These are phyloP conservation scores for Candida lessepsii DNA, from an alignment of 805 yeast genomes.

Conservation along the genomic window DNA sequence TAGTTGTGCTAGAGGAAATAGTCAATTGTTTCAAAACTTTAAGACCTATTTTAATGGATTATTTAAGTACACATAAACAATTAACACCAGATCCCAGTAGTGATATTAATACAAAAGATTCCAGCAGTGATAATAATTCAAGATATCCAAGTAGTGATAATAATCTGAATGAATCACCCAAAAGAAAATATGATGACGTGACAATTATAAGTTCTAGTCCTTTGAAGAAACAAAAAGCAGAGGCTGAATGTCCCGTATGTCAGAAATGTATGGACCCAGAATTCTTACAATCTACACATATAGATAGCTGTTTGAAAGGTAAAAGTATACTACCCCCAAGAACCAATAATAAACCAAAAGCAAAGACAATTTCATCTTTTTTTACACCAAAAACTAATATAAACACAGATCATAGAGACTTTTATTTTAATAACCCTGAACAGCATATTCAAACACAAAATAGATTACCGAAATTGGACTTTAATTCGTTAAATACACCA, in stretches of 20 bases:
- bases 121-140: neutral
- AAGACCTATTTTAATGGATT: slow-evolving; percentile 11
- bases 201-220: slow-evolving; percentile 2
- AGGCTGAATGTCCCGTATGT: slow-evolving; percentile 72
- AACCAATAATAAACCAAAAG: slow-evolving; percentile 5
- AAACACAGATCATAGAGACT: slow-evolving; percentile 17
- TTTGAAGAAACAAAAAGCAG: slow-evolving; percentile 13
- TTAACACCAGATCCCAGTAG: neutral
- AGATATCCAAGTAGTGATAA: too few species aligned
- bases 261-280: slow-evolving; percentile 50
- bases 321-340: slow-evolving; percentile 17
- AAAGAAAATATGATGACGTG: slow-evolving; percentile 5
- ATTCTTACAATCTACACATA: slow-evolving; percentile 56
- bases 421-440: slow-evolving; percentile 29
- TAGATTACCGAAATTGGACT: slow-evolving; percentile 64
- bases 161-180: neutral
- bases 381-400: slow-evolving; percentile 19
- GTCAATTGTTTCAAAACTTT: slow-evolving; percentile 49
- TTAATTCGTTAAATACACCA: slow-evolving; percentile 53
- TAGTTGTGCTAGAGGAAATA: slow-evolving; percentile 69
- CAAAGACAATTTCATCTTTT: slow-evolving; percentile 28
- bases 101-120: neutral
- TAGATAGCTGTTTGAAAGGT: slow-evolving; percentile 57
- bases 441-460: slow-evolving; percentile 30
- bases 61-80: neutral